Conservation (phyloP, 768 basidiomycete species). For the Pleurotus platypus region DNA sequence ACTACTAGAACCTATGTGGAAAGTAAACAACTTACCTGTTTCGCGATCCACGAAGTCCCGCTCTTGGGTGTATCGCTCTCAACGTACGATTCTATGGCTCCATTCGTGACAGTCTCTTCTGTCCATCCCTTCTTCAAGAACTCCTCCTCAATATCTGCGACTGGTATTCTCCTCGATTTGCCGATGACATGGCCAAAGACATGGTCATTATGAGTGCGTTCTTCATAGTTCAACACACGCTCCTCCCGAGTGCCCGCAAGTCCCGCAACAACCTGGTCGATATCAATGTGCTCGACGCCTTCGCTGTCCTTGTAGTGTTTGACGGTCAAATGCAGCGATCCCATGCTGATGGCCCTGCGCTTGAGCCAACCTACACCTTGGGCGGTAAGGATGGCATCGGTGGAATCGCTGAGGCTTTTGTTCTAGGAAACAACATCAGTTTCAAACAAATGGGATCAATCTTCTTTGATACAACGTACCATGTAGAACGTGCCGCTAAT, state of each 20-base stretch:
- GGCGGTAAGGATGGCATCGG: conserved; percentile 60
- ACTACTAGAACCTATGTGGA: not conserved
- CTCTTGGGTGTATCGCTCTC: conserved; percentile 66
- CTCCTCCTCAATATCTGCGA: conserved; percentile 42
- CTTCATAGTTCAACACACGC: conserved; percentile 54
- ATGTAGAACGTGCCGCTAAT: conserved; percentile 60
- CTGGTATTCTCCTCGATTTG: conserved; percentile 47
- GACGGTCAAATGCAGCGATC: conserved; percentile 55
- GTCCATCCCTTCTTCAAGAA: conserved; percentile 40
- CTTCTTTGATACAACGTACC: conserved; percentile 34
- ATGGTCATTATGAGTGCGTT: conserved; percentile 49
- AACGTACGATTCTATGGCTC: conserved; percentile 42
- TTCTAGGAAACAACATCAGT: conserved; percentile 40
- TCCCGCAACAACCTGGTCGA: conserved; percentile 62
- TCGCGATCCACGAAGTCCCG: conserved; percentile 53
- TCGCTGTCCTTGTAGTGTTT: conserved; percentile 63
- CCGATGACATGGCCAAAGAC: conserved; percentile 60
- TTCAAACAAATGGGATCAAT: not conserved
- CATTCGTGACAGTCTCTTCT: conserved; percentile 35
- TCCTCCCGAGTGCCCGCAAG: conserved; percentile 54
- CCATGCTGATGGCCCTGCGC: conserved; percentile 55
- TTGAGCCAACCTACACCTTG: conserved; percentile 76
- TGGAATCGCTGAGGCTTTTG: conserved; percentile 58
- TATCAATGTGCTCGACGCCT: conserved; percentile 61
- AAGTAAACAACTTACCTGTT: conserved; percentile 44